Evolutionary conservation across 768 basidiomycete species (phyloP).

Genomic region (Macrolepiota fuliginosa): DNA sequence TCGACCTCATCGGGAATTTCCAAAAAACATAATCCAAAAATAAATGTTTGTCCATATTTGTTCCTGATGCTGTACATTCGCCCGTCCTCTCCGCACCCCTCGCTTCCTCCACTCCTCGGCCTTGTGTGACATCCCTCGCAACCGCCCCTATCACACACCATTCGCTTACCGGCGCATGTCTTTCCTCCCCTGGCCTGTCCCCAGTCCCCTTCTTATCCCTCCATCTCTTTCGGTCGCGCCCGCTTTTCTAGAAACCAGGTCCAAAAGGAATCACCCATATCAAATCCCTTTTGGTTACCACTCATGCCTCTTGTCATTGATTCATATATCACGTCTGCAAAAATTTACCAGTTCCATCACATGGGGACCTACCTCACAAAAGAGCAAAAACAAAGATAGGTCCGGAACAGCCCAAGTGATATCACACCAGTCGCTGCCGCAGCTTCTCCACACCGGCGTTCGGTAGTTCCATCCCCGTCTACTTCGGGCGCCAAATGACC

Average conservation of each 20-base stretch:
- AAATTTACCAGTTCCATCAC: background rate
- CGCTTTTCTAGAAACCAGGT: background rate
- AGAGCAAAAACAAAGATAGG: background rate
- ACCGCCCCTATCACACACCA: background rate
- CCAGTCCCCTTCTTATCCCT: background rate
- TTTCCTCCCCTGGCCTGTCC: background rate
- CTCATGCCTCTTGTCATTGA: background rate
- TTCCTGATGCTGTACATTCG: constrained; percentile 12
- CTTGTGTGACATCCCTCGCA: background rate
- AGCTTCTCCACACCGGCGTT: background rate
- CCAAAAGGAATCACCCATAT: background rate
- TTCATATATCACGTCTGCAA: background rate
- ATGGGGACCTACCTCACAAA: too few relatives aligned
- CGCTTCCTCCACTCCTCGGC: constrained; percentile 2
- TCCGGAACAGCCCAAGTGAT: constrained; percentile 7
- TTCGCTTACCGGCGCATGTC: background rate
- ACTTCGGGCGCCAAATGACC: constrained; percentile 5
- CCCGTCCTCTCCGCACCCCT: constrained; percentile 12
- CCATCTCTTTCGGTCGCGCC: background rate
- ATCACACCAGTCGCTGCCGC: background rate
- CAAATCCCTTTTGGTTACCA: background rate
- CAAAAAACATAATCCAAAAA: constrained; percentile 16
- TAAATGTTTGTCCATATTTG: constrained; percentile 17
- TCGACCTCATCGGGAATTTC: constrained; percentile 30
- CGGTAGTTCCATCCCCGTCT: background rate